These are phyloP conservation scores for Pseudogymnoascus sp. DNA, from an alignment of 2,329 filamentous ascomycete species.

Conservation along the genomic window DNA sequence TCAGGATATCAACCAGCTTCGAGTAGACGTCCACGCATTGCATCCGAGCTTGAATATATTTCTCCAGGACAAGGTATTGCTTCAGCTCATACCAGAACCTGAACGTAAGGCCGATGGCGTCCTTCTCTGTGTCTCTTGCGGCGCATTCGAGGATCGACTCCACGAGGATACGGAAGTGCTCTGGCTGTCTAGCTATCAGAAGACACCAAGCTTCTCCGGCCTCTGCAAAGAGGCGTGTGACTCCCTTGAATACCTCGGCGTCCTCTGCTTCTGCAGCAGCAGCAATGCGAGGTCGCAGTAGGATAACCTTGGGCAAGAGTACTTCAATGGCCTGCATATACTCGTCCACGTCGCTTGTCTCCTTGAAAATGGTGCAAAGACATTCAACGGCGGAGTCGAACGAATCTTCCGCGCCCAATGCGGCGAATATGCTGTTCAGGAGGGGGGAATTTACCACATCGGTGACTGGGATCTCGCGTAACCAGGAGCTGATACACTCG, in stretches of 20 bases:
- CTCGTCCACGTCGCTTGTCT: constrained; percentile 91
- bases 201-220: constrained; percentile 93
- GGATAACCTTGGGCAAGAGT: constrained; percentile 72
- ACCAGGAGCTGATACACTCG: constrained; percentile 94
- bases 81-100: constrained; percentile 98
- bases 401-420: constrained; percentile 64
- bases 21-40: constrained; percentile 75
- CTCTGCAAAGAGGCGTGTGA: constrained; percentile 86
- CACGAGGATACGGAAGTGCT: constrained; percentile 74
- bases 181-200: constrained; percentile 74
- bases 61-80: constrained; percentile 85
- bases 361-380: constrained; percentile 80
- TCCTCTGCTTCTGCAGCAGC: constrained; percentile 74
- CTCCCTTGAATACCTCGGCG: constrained; percentile 72
- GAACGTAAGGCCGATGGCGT: constrained; percentile 90
- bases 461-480: constrained; percentile 79
- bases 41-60: constrained; percentile 73
- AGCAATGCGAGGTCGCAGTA: constrained; percentile 66
- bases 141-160: constrained; percentile 90
- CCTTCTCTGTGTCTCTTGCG: constrained; percentile 74
- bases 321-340: constrained; percentile 71
- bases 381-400: constrained; percentile 88
- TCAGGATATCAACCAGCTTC: constrained; percentile 84
- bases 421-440: constrained; percentile 70
- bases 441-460: constrained; percentile 80